Percentiles rank a stretch among this genome's conserved stretches.
phyloP scores from a whole-genome alignment of 2,329 filamentous ascomycete species.

The Aspergillus floridensis region DNA sequence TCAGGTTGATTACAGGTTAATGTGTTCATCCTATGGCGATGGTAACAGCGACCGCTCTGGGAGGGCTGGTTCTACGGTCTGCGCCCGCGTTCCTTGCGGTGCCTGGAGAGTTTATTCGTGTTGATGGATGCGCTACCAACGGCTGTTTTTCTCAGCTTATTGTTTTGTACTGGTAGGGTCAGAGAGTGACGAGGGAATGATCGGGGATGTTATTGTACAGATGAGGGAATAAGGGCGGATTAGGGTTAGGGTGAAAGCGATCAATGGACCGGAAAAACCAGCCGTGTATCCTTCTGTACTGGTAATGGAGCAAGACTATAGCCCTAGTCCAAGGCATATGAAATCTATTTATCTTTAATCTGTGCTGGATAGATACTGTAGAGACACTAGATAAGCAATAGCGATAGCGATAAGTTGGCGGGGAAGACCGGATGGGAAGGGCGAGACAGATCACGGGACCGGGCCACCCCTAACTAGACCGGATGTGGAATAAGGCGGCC shows the following conservation, averaged over 20 bases:
- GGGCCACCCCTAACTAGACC: slow-evolving; percentile 30
- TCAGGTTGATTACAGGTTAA: slow-evolving; percentile 13
- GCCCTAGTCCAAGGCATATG: neutral
- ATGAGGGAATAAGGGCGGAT: neutral
- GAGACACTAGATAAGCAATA: neutral
- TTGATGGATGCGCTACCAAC: too few relatives aligned
- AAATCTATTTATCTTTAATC: neutral
- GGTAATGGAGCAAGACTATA: neutral
- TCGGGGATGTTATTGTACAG: neutral
- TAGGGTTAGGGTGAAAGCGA: neutral
- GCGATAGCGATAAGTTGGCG: neutral
- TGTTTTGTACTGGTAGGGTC: neutral
- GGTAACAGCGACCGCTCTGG: neutral
- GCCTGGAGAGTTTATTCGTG: slow-evolving; percentile 1
- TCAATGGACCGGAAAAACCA: too few relatives aligned
- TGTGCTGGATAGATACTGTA: too few relatives aligned
- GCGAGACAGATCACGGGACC: slow-evolving; percentile 32
- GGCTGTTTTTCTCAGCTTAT: neutral
- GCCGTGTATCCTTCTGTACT: neutral
- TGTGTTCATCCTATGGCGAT: neutral
- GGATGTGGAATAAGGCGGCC: slow-evolving; percentile 18
- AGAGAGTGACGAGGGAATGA: neutral
- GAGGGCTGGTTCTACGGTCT: slow-evolving; percentile 3
- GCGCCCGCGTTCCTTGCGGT: slow-evolving; percentile 10
- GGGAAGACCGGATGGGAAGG: slow-evolving; percentile 10